These are phyloP conservation scores for Eucalyptus guilfoylei DNA, from an alignment of 345 rosid species.

Conservation along the genomic window DNA sequence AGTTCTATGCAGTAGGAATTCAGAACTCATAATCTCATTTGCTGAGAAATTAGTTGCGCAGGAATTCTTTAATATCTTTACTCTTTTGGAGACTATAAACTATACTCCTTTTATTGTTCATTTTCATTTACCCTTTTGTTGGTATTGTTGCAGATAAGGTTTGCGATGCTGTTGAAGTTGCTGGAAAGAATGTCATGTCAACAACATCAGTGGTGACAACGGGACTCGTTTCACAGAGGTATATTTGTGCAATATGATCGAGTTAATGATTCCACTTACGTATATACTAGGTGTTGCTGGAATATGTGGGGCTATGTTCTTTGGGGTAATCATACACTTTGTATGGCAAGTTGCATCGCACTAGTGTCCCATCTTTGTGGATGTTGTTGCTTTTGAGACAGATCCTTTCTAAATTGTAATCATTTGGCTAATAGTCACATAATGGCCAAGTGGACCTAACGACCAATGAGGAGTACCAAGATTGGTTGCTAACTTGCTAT, in stretches of 20 bases:
- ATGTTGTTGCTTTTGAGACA: neutral
- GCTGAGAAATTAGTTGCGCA: neutral
- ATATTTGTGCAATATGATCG: neutral
- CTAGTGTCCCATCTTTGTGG: neutral
- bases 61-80: neutral
- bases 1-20: neutral
- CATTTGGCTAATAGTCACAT: neutral
- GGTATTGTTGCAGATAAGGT: slow-evolving; percentile 38
- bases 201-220: slow-evolving; percentile 83
- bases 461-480: neutral
- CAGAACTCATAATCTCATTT: neutral
- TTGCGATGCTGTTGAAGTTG: slow-evolving; percentile 87
- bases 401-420: neutral
- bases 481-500: neutral
- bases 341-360: neutral
- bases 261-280: neutral
- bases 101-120: neutral
- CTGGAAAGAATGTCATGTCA: slow-evolving; percentile 88
- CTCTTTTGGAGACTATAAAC: neutral
- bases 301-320: neutral
- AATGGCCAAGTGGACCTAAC: neutral
- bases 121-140: neutral
- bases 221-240: slow-evolving; percentile 73
- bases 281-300: neutral
- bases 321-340: neutral